A percentile compares a stretch with the other conserved stretches of the same genome.
These are phyloP conservation scores for Myotisia sp. DNA, from an alignment of 2,329 filamentous ascomycete species.

Conservation along the genomic window DNA sequence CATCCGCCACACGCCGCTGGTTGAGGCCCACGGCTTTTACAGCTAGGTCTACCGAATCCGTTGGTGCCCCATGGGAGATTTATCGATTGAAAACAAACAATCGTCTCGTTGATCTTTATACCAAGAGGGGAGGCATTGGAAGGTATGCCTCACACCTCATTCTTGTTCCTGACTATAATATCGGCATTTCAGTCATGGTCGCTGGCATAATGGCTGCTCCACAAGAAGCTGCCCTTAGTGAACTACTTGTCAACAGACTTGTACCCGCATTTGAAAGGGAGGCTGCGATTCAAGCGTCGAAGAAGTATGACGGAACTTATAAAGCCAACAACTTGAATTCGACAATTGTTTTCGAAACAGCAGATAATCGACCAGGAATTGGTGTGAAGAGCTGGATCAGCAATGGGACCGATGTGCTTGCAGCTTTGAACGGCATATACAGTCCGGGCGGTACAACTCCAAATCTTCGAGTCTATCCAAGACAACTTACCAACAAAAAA, in stretches of 20 bases:
- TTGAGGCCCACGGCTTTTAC: constrained; percentile 30
- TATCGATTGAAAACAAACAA: constrained; percentile 15
- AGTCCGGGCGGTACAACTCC: too few relatives aligned
- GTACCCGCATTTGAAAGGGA: constrained; percentile 17
- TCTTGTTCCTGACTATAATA: constrained; percentile 22
- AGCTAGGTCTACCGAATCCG: constrained; percentile 19
- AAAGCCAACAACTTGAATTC: neutral
- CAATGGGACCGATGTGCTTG: constrained; percentile 14
- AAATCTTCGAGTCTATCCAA: too few relatives aligned
- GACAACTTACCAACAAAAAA: too few relatives aligned
- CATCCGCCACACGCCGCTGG: constrained; percentile 26
- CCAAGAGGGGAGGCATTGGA: constrained; percentile 22
- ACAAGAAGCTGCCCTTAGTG: constrained; percentile 15
- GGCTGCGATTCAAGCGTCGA: constrained; percentile 16
- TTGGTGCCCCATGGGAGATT: constrained; percentile 29
- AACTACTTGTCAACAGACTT: constrained; percentile 17
- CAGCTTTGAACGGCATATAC: constrained; percentile 7
- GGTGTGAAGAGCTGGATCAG: constrained; percentile 11
- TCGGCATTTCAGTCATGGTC: constrained; percentile 24
- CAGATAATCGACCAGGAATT: constrained; percentile 9
- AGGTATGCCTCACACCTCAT: constrained; percentile 22
- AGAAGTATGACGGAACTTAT: constrained; percentile 18
- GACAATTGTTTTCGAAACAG: constrained; percentile 13
- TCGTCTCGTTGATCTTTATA: constrained; percentile 23
- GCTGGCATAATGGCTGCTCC: constrained; percentile 13